Evolutionary conservation across 495 filamentous ascomycete genomes (phyloP).

Genomic region (Aspergillus indologenus): DNA sequence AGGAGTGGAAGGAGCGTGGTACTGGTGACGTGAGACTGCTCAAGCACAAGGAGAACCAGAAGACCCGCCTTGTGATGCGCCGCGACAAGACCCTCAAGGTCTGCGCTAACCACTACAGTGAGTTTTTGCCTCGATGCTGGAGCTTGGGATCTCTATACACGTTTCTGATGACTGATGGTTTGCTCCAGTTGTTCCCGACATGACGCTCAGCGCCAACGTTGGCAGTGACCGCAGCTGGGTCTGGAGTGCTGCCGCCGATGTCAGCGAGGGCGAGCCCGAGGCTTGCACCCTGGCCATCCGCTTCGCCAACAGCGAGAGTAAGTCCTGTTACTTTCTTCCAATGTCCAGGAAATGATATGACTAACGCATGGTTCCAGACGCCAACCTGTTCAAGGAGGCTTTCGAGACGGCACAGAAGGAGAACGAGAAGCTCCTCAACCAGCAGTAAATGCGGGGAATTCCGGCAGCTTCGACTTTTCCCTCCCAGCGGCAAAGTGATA

Average conservation of each 20-base stretch:
- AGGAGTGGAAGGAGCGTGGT: conserved; percentile 99
- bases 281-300: conserved; percentile 94
- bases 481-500: conserved; percentile 16
- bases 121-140: conserved; percentile 26
- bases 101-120: conserved; percentile 99
- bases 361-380: conserved; percentile 56
- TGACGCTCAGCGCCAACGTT: conserved; percentile 97
- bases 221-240: conserved; percentile 98
- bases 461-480: neutral
- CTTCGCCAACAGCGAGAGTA: conserved; percentile 97
- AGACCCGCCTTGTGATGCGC: conserved; percentile 97
- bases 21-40: conserved; percentile 94
- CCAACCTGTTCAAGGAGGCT: conserved; percentile 95
- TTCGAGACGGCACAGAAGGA: conserved; percentile 98
- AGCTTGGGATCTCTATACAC: neutral
- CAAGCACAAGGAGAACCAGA: conserved; percentile 98
- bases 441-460: conserved; percentile 29
- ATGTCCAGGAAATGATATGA: neutral
- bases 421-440: conserved; percentile 79
- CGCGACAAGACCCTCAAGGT: conserved; percentile 99
- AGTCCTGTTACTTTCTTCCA: conserved; percentile 37
- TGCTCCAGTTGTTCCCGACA: conserved; percentile 86
- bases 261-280: conserved; percentile 97
- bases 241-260: conserved; percentile 97
- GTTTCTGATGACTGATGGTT: conserved; percentile 18